Evolutionary conservation across 192 early-diverging fungal species (phyloP), one percentile per base, ranked within the genome.

Genomic region (Coemansia sp.): DNA sequence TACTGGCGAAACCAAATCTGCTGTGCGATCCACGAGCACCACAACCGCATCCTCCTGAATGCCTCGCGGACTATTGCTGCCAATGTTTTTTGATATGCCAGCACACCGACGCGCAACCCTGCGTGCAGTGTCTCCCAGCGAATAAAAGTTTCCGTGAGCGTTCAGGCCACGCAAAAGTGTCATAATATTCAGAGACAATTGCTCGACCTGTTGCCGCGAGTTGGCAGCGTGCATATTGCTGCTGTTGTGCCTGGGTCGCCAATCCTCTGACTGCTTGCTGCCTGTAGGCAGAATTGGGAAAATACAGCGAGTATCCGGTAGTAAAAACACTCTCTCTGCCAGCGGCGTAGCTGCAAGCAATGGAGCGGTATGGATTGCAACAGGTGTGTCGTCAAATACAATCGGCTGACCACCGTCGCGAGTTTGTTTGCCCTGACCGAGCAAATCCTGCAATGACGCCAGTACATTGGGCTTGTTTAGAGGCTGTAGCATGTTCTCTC

Each of bases 11-110:
- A 71, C 78, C 19, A 74, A 56, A 53, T 81, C 78, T 4, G 62
- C 57, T 1, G 72, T 64, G 20, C 78, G 57, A n/a, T 81, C 78
- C 21, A 81, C 58, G 10, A 81, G 31, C 38, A 81, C 66, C 5
- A 81, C 78, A 2, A 66, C 55, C 3, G 74, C 65, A 21, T 52
- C 19, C 49, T 52, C 19, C 2, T 10, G 22, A 21, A 19, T 20
- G 51, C 22, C 31, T 48, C 28, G 28, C n/a, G 50, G 14, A n/a
- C 44, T 59, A 4, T 14, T 7, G 10, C 62, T 28, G 20, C n/a
- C 57, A 5, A 53, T 38, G 17, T 26, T 60, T 1, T 58, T 62
- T 37, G 66, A 38, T 54, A 81, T 51, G 1, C 69, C 65, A 2
- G 68, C 57, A 28, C 78, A 65, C 7, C 72, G 46, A 2, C 78